Percentiles rank a stretch among this genome's conserved stretches.
These are phyloP conservation scores for Ceratobasidium sp. DNA, from an alignment of 1,284 basidiomycete genomes.

Conservation along the genomic window DNA sequence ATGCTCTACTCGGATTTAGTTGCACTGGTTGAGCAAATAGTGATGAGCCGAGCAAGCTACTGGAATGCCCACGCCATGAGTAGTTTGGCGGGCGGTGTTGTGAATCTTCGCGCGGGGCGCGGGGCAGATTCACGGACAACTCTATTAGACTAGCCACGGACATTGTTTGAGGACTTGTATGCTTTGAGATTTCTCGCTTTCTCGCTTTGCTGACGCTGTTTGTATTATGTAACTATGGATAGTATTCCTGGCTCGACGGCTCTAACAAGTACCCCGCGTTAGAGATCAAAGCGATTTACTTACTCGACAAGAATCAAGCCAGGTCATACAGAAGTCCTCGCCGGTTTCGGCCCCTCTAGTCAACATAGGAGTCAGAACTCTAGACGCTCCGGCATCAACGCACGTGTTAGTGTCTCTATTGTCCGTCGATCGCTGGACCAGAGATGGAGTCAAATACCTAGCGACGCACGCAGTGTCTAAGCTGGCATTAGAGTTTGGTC, in stretches of 20 bases:
- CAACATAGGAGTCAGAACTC: no score
- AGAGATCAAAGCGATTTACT: neutral
- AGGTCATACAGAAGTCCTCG: no score
- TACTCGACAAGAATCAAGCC: no score
- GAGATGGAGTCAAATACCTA: neutral
- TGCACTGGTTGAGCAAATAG: conserved; percentile 52
- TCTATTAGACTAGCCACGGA: conserved; percentile 4
- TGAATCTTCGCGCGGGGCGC: conserved; percentile 44
- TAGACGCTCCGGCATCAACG: no score
- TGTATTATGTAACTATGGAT: no score
- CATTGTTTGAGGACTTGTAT: neutral
- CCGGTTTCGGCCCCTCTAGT: no score
- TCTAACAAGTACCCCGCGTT: no score
- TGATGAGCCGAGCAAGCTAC: conserved; percentile 48
- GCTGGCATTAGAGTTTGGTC: conserved; percentile 7
- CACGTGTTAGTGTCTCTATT: neutral
- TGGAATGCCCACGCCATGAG: conserved; percentile 46
- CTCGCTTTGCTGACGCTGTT: neutral
- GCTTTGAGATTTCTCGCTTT: neutral
- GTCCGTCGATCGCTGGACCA: neutral
- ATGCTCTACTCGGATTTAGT: conserved; percentile 51
- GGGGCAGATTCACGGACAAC: conserved; percentile 45
- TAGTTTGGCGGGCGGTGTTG: conserved; percentile 43
- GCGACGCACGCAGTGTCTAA: neutral
- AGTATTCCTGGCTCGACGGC: no score